phyloP scores from a whole-genome alignment of 768 basidiomycete genomes.

The Royoungia palumana region DNA sequence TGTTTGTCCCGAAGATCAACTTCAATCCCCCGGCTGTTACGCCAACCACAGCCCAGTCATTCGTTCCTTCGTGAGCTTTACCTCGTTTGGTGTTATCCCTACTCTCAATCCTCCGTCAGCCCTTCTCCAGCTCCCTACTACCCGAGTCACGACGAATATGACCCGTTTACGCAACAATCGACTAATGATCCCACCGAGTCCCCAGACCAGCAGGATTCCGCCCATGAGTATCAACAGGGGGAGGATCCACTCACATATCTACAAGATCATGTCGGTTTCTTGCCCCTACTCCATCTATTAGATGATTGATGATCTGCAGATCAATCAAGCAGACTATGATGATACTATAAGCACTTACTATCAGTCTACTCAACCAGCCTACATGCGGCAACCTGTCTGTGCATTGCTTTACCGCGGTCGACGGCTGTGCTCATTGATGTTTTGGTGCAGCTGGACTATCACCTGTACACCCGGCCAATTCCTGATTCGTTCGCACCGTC shows the following conservation, averaged over 20 bases:
- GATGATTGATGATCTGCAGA: slow-evolving; percentile 1
- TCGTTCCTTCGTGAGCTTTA: slow-evolving; percentile 28
- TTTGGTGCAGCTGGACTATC: slow-evolving; percentile 74
- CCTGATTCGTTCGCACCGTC: slow-evolving; percentile 51
- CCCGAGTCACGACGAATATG: slow-evolving; percentile 38
- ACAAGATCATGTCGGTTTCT: slow-evolving; percentile 19
- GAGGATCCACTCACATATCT: slow-evolving; percentile 20
- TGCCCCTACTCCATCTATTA: background rate
- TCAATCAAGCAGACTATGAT: slow-evolving; percentile 32
- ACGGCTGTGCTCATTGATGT: background rate
- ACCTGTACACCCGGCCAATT: slow-evolving; percentile 79
- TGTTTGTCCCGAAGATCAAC: slow-evolving; percentile 71
- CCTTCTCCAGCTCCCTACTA: slow-evolving; percentile 29
- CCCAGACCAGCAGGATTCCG: slow-evolving; percentile 14
- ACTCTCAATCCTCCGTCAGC: slow-evolving; percentile 17
- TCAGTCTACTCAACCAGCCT: slow-evolving; percentile 40
- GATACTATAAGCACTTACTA: slow-evolving; percentile 38
- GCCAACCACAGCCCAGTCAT: slow-evolving; percentile 23
- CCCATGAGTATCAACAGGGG: slow-evolving; percentile 22
- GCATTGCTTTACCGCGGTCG: slow-evolving; percentile 1
- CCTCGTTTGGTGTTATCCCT: background rate
- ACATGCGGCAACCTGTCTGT: slow-evolving; percentile 67
- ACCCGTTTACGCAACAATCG: slow-evolving; percentile 24
- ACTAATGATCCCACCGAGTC: slow-evolving; percentile 5
- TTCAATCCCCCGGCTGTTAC: slow-evolving; percentile 40